phyloP scores from a whole-genome alignment of 768 basidiomycete species.

The Amanita pseudoporphyria region DNA sequence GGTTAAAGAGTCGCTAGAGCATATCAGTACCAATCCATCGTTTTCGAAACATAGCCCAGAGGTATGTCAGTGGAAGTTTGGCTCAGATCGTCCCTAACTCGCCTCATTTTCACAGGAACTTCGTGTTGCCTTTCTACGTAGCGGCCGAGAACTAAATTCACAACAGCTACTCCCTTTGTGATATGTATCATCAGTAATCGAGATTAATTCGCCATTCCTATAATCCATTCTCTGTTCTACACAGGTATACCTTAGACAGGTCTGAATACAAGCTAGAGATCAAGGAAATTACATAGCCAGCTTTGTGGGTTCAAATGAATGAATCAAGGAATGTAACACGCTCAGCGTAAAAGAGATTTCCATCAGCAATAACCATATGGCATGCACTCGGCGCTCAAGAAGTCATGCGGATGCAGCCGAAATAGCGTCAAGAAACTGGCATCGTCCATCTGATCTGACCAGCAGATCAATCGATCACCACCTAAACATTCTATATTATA shows the following conservation, averaged over 20 bases:
- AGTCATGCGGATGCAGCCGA: background rate
- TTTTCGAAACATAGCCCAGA: conserved; percentile 40
- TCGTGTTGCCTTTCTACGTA: conserved; percentile 33
- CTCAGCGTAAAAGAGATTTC: background rate
- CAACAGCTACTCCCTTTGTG: conserved; percentile 18
- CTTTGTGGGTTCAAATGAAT: no score
- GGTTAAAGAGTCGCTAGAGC: conserved; percentile 23
- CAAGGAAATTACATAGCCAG: no score
- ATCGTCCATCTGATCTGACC: background rate
- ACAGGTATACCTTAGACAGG: background rate
- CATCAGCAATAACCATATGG: background rate
- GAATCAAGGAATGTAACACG: no score
- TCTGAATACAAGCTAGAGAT: no score
- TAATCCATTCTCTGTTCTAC: background rate
- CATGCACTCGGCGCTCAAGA: background rate
- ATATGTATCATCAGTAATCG: background rate
- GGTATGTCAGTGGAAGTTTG: conserved; percentile 20
- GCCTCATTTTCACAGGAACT: conserved; percentile 30
- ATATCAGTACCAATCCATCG: conserved; percentile 25
- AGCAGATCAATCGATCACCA: background rate
- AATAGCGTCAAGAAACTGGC: background rate
- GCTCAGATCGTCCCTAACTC: background rate
- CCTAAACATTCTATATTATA: background rate
- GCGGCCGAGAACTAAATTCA: conserved; percentile 37
- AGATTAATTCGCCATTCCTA: background rate